Evolutionary conservation across 495 filamentous ascomycete genomes (phyloP).

Genomic region (Penicillium lividum): DNA sequence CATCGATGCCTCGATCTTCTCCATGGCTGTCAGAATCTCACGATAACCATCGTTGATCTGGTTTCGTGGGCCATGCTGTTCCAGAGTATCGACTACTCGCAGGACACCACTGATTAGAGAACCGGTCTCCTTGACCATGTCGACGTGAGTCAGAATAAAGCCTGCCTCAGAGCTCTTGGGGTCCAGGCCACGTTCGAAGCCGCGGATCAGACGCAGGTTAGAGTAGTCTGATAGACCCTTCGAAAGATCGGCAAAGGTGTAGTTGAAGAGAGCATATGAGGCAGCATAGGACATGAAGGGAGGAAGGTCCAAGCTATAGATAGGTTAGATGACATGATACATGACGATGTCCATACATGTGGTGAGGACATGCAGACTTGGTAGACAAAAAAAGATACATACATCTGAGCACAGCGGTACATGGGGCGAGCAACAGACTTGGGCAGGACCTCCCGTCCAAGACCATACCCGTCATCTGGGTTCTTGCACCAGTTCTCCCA

Average conservation of each 20-base stretch:
- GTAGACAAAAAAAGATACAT: conserved; percentile 37
- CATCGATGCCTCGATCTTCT: conserved; percentile 74
- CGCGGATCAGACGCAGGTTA: conserved; percentile 83
- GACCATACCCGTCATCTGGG: conserved; percentile 66
- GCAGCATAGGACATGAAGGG: conserved; percentile 97
- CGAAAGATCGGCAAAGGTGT: conserved; percentile 65
- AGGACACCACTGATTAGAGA: conserved; percentile 68
- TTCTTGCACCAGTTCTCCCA: conserved; percentile 67
- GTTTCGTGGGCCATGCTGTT: conserved; percentile 45
- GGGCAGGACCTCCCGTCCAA: conserved; percentile 71
- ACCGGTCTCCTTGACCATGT: conserved; percentile 80
- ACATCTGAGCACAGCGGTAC: conserved; percentile 76
- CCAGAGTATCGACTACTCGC: conserved; percentile 61
- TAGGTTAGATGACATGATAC: conserved; percentile 5
- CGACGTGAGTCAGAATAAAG: conserved; percentile 80
- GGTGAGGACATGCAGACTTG: background rate
- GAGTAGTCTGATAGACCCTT: conserved; percentile 64
- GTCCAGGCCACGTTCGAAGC: conserved; percentile 84
- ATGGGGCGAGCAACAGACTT: conserved; percentile 71
- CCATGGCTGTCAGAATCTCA: conserved; percentile 61
- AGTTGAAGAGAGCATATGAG: conserved; percentile 90
- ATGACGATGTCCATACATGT: background rate
- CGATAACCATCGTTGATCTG: conserved; percentile 64
- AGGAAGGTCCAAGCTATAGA: conserved; percentile 43
- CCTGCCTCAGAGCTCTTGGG: conserved; percentile 87